Evolutionary conservation across 768 basidiomycete genomes (phyloP).

Genomic region (Suillus cothurnatus): DNA sequence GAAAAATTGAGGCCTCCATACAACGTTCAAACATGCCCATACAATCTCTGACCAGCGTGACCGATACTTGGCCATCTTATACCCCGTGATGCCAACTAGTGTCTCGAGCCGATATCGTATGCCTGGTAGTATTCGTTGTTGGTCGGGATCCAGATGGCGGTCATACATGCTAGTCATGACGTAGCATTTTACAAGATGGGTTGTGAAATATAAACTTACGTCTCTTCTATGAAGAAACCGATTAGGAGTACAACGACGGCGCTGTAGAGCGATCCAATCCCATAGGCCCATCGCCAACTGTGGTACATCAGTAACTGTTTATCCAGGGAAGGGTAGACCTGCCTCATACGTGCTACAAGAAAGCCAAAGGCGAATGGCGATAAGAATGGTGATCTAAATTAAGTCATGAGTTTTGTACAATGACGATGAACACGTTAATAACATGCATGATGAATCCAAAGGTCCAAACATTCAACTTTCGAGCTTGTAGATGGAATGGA

Average conservation of each 20-base stretch:
- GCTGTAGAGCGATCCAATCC: conserved; percentile 50
- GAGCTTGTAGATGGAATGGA: conserved; percentile 56
- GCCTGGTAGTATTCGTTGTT: conserved; percentile 27
- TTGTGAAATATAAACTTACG: conserved; percentile 32
- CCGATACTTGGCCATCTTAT: conserved; percentile 47
- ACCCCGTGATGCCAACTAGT: conserved; percentile 50
- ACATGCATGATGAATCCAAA: conserved; percentile 54
- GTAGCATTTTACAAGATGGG: not conserved
- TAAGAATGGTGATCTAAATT: conserved; percentile 27
- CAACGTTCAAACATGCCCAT: conserved; percentile 37
- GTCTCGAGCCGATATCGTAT: conserved; percentile 46
- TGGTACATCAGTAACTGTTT: conserved; percentile 2
- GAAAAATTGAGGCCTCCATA: conserved; percentile 54
- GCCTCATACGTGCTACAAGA: conserved; percentile 29
- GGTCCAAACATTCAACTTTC: conserved; percentile 56
- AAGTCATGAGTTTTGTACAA: conserved; percentile 31
- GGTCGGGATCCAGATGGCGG: conserved; percentile 26
- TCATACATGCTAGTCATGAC: conserved; percentile 47
- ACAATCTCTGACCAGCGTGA: conserved; percentile 40
- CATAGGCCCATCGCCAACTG: conserved; percentile 57
- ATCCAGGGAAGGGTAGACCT: not conserved
- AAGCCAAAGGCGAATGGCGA: conserved; percentile 35
- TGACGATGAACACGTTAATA: conserved; percentile 39
- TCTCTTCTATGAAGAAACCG: conserved; percentile 50
- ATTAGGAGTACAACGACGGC: conserved; percentile 49